Evolutionary conservation across 78 protist genomes (phyloP).

Genomic region (Salpingoeca rosetta): DNA sequence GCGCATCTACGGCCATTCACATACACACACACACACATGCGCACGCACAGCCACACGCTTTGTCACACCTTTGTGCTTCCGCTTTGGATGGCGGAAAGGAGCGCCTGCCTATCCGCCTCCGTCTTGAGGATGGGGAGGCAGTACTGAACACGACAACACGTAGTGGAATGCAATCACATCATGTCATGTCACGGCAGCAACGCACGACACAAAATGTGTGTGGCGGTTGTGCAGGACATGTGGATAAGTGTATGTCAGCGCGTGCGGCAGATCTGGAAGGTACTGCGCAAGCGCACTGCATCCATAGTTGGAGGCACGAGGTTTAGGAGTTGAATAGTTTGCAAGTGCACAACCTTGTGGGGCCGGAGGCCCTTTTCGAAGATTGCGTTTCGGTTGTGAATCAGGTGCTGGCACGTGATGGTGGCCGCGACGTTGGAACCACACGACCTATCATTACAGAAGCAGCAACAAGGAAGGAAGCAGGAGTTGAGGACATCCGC

Average conservation of each 20-base stretch:
- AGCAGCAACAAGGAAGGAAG: too few species aligned
- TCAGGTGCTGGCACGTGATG: neutral
- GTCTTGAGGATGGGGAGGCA: neutral
- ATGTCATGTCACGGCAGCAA: neutral
- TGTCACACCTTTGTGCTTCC: too few species aligned
- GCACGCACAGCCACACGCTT: too few species aligned
- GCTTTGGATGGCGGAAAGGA: neutral
- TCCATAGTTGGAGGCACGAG: neutral
- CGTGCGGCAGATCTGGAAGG: neutral
- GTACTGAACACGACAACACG: neutral
- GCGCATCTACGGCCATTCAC: too few species aligned
- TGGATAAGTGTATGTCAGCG: neutral
- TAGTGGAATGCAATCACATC: neutral
- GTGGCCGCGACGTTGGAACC: neutral
- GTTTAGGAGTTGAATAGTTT: too few species aligned
- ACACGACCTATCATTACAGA: too few species aligned
- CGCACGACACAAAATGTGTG: neutral
- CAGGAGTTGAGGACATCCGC: too few species aligned
- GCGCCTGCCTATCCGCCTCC: neutral
- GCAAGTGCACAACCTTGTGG: neutral
- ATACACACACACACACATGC: too few species aligned
- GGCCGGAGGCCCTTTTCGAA: neutral
- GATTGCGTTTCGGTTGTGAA: neutral
- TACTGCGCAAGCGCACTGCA: neutral
- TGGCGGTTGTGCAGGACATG: neutral